A percentile compares a stretch with the other conserved stretches of the same genome.
Evolutionary conservation across 1,284 basidiomycete genomes (phyloP).

Genomic region (Vanrija sp.): DNA sequence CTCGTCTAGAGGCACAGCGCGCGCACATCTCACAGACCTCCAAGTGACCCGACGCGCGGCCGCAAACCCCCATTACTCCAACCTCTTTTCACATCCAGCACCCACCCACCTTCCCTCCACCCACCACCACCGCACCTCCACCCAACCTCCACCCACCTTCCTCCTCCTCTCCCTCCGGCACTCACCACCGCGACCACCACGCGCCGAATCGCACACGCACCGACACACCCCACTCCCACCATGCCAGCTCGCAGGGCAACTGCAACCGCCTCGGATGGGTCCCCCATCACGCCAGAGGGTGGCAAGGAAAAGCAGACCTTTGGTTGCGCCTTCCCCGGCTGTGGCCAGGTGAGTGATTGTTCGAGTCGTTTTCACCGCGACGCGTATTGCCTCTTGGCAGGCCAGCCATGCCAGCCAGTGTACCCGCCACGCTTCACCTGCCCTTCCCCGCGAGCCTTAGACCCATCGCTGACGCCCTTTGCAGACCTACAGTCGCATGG

Average conservation of each 20-base stretch:
- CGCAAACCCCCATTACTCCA: not conserved
- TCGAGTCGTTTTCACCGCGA: no score
- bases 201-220: not conserved
- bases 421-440: not conserved
- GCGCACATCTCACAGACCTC: no score
- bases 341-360: slow-evolving; percentile 36
- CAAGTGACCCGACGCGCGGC: not conserved
- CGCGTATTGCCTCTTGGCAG: not conserved
- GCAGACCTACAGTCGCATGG: slow-evolving; percentile 47
- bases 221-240: not conserved
- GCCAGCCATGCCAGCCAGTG: not conserved
- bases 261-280: slow-evolving; percentile 14
- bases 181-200: not conserved
- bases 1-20: no score
- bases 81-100: not conserved
- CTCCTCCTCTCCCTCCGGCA: not conserved
- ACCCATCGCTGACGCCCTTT: slow-evolving; percentile 1
- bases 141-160: not conserved
- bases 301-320: slow-evolving; percentile 46
- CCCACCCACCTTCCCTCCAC: not conserved
- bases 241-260: slow-evolving; percentile 20
- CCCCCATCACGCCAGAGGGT: slow-evolving; percentile 20
- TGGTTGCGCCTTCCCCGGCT: slow-evolving; percentile 41
- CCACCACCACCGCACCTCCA: not conserved
- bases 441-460: not conserved